Evolutionary conservation across 768 basidiomycete species (phyloP).

Genomic region (Cystofilobasidium macerans): DNA sequence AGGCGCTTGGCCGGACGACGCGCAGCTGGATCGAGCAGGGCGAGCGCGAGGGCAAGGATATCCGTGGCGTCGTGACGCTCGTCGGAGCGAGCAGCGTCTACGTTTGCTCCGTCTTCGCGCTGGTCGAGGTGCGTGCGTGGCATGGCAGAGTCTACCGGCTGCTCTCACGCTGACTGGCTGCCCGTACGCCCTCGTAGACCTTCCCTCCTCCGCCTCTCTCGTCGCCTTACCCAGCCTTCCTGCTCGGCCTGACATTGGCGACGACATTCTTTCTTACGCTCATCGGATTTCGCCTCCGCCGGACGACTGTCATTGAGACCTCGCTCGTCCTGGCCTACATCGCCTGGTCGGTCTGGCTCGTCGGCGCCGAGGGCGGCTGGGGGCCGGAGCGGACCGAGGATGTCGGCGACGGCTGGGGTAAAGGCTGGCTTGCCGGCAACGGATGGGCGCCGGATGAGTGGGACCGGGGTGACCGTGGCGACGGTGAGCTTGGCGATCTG

Average conservation of each 20-base stretch:
- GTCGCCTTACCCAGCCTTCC: conserved; percentile 74
- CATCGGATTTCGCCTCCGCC: conserved; percentile 76
- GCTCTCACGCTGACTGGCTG: not conserved
- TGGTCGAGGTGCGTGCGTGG: conserved; percentile 31
- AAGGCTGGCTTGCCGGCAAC: conserved; percentile 13
- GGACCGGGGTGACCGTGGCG: conserved; percentile 2
- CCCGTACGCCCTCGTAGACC: conserved; percentile 1
- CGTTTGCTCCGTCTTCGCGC: conserved; percentile 32
- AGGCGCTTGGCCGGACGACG: conserved; percentile 13
- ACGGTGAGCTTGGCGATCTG: not conserved
- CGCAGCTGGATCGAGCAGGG: conserved; percentile 35
- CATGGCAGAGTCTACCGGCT: not conserved
- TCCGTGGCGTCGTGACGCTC: conserved; percentile 34
- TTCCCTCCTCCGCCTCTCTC: conserved; percentile 51
- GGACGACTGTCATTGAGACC: conserved; percentile 88
- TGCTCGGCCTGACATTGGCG: conserved; percentile 77
- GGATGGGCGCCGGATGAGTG: conserved; percentile 39
- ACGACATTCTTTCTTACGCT: conserved; percentile 80
- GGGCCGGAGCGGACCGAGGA: not conserved
- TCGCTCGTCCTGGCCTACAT: conserved; percentile 76
- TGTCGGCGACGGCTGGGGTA: conserved; percentile 23
- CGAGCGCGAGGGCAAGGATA: conserved; percentile 33
- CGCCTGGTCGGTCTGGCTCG: conserved; percentile 82
- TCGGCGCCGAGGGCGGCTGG: conserved; percentile 36
- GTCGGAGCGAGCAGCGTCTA: conserved; percentile 34